Conservation (phyloP, 2,329 filamentous ascomycete genomes). For the Calonectria honghensis region DNA sequence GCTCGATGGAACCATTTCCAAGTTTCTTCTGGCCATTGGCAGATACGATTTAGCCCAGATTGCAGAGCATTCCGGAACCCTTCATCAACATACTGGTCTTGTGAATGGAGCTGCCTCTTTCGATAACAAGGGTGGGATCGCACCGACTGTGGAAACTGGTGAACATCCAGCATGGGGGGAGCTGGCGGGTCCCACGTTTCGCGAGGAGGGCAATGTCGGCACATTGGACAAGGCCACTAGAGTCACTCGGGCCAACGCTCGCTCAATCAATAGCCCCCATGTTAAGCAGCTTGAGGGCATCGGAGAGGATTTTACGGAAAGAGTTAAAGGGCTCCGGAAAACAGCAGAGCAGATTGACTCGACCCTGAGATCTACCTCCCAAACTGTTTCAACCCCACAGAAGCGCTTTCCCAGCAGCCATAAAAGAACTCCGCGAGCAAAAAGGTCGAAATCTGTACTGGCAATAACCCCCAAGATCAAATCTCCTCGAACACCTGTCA, state of each 20-base stretch:
- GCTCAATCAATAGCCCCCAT: neutral
- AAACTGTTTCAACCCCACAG: neutral
- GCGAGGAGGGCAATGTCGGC: too few species aligned
- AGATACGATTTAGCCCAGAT: constrained; percentile 10
- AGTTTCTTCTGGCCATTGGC: neutral
- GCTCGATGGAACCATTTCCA: neutral
- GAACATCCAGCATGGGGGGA: neutral
- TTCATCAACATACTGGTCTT: neutral
- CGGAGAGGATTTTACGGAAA: neutral
- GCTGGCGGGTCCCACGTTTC: too few species aligned
- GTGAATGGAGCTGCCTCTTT: neutral
- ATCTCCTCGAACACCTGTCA: neutral
- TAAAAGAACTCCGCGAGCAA: neutral
- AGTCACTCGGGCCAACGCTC: too few species aligned
- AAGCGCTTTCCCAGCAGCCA: neutral
- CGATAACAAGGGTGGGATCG: neutral
- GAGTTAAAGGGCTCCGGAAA: neutral
- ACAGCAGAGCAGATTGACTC: neutral
- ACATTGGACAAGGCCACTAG: neutral
- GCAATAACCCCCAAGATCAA: neutral
- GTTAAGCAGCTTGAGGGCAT: neutral
- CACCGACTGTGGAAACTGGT: neutral
- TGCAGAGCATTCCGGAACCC: neutral
- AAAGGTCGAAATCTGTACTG: neutral
- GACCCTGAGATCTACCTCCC: neutral